Evolutionary conservation across 345 rosid species (phyloP), one percentile per base, ranked within the genome.

Genomic region (Viola odorata): DNA sequence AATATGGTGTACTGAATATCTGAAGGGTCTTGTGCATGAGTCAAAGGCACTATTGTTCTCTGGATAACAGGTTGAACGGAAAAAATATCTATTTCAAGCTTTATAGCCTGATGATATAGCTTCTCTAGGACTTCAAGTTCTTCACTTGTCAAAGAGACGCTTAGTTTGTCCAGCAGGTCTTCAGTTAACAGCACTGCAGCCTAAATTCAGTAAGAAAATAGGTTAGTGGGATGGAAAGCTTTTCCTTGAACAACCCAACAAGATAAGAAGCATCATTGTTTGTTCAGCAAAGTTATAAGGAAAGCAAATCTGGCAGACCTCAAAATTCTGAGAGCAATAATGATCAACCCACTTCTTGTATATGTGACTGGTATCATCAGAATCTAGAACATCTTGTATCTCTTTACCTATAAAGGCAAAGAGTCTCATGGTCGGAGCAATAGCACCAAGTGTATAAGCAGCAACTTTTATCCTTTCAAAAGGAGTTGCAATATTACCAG

Each of bases 401-500:
- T 86, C 96, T 79, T 76, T 87, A 64, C 94, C 95, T 1, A 88
- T 77, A 73, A 72, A 85, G 62, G 92, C 96, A 81, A 91, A 95
- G 67, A 91, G 70, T 73, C 84, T 78, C 99, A 95, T 91, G 83
- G 95, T 86, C 58, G 99, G 99, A 66, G 96, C 73, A 86, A 95
- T 82, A 67, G 98, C 96, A 78, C 94, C 96, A 51, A 95, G 80
- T 58, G 89, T 88, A 70, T 95, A 95, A 55, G 99, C 97, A 3
- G 99, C 97, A 77, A 95, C 88, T 80, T 86, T 95, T 38, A 97
- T 95, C 75, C 79, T 88, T 68, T 88, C 99, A 75, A 95, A 95
- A 41, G 98, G 99, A 61, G 99, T 95, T 54, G 91, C 89, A 67
- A 95, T 92, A 75, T 84, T 85, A 53, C 92, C 96, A 0, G 88